Evolutionary conservation across 108 stramenopile genomes (phyloP).

Genomic region (Pelagomonas calceolata): DNA sequence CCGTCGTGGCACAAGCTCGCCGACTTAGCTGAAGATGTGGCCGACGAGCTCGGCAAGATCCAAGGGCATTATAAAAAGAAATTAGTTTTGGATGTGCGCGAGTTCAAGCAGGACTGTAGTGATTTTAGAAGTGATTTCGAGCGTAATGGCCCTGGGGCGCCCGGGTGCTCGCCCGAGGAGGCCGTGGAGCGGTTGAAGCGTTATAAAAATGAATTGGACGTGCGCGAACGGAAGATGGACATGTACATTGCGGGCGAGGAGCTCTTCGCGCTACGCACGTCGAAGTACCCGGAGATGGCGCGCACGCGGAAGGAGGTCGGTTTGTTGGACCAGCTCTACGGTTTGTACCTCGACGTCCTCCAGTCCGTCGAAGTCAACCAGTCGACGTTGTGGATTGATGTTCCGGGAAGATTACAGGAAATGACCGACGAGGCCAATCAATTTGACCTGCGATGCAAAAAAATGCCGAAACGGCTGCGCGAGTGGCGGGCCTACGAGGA

Average conservation of each 20-base stretch:
- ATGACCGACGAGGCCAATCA: slow-evolving; percentile 31
- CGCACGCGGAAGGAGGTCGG: slow-evolving; percentile 47
- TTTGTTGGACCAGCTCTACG: slow-evolving; percentile 48
- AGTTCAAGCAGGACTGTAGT: slow-evolving; percentile 23
- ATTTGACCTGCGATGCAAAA: slow-evolving; percentile 37
- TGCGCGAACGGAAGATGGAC: slow-evolving; percentile 45
- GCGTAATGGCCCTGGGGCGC: slow-evolving; percentile 30
- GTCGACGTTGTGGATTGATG: slow-evolving; percentile 29
- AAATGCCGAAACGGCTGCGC: slow-evolving; percentile 42
- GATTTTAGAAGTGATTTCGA: slow-evolving; percentile 28
- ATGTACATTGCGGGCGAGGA: slow-evolving; percentile 40
- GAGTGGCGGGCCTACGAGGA: slow-evolving; percentile 42
- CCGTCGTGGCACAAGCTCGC: slow-evolving; percentile 40
- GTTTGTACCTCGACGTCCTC: slow-evolving; percentile 44
- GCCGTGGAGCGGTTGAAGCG: slow-evolving; percentile 41
- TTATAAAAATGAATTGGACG: slow-evolving; percentile 43
- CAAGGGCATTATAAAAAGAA: slow-evolving; percentile 47
- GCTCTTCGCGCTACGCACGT: slow-evolving; percentile 44
- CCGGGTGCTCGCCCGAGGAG: slow-evolving; percentile 34
- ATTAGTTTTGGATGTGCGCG: slow-evolving; percentile 38
- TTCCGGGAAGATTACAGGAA: slow-evolving; percentile 18
- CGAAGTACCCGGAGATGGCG: slow-evolving; percentile 33
- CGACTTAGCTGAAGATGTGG: slow-evolving; percentile 40
- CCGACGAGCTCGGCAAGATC: slow-evolving; percentile 27
- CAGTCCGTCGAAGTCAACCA: slow-evolving; percentile 27